phyloP scores from a whole-genome alignment of 768 basidiomycete species.

The Phanerodontia chrysosporium region DNA sequence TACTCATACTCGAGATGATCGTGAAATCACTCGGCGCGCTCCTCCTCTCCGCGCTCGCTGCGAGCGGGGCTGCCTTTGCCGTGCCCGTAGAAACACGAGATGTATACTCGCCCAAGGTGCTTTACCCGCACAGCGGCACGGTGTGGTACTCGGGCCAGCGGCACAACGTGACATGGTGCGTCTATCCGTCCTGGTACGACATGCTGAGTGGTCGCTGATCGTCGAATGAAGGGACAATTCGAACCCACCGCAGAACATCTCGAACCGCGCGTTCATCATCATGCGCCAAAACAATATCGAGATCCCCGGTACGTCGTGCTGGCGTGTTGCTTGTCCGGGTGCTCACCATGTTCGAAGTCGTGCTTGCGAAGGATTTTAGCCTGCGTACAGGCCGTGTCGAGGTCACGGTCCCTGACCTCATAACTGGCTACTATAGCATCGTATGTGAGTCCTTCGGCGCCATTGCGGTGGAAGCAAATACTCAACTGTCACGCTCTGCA shows the following conservation, averaged over 20 bases:
- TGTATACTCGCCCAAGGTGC: slow-evolving; percentile 45
- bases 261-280: slow-evolving; percentile 30
- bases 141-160: slow-evolving; percentile 43
- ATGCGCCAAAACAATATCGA: slow-evolving; percentile 25
- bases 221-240: slow-evolving; percentile 33
- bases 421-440: slow-evolving; percentile 30
- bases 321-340: background rate
- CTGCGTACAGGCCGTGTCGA: slow-evolving; percentile 32
- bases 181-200: background rate
- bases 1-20: too few relatives aligned
- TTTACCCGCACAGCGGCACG: slow-evolving; percentile 35
- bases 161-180: slow-evolving; percentile 48
- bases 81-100: slow-evolving; percentile 29
- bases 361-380: slow-evolving; percentile 33
- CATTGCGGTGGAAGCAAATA: background rate
- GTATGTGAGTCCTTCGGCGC: slow-evolving; percentile 28
- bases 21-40: background rate
- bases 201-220: background rate
- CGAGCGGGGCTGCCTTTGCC: background rate
- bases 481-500: slow-evolving; percentile 12
- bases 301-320: slow-evolving; percentile 24
- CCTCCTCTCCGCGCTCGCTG: background rate
- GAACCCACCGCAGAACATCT: slow-evolving; percentile 36
- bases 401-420: slow-evolving; percentile 36
- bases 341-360: background rate